A percentile compares a stretch with the other conserved stretches of the same genome.
phyloP scores from a whole-genome alignment of 2,329 filamentous ascomycete genomes.

The Fusarium nanum region DNA sequence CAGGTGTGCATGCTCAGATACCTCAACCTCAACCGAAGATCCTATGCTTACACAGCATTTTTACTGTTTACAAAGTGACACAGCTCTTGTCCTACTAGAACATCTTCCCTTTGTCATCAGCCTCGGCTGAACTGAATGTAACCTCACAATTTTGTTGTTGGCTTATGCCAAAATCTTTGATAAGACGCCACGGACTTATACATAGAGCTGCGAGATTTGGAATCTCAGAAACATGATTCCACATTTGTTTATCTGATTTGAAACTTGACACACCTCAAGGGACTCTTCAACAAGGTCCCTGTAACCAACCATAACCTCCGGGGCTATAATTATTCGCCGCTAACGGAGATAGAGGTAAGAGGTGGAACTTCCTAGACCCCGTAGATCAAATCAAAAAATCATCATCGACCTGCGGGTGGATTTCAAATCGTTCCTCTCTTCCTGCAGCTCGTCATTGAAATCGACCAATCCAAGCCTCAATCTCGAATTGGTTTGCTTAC shows the following conservation, averaged over 20 bases:
- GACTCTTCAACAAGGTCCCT: constrained; percentile 7
- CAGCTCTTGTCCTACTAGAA: neutral
- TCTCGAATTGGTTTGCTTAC: constrained; percentile 38
- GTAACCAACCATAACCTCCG: constrained; percentile 9
- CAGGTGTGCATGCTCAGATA: neutral
- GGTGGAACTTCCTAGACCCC: constrained; percentile 1
- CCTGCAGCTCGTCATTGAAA: constrained; percentile 32
- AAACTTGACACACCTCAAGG: neutral
- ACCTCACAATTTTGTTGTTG: neutral
- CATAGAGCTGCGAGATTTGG: neutral
- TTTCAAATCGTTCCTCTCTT: constrained; percentile 41
- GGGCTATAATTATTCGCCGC: constrained; percentile 9
- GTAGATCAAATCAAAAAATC: constrained; percentile 17
- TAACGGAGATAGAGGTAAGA: constrained; percentile 16
- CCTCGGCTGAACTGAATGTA: neutral
- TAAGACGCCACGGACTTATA: no score
- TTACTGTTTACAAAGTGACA: neutral
- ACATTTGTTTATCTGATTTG: constrained; percentile 14
- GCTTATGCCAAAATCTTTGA: neutral
- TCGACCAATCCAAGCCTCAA: constrained; percentile 21
- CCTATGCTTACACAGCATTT: neutral
- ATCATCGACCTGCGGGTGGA: constrained; percentile 30
- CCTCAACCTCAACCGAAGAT: neutral
- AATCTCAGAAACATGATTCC: constrained; percentile 27
- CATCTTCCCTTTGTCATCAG: constrained; percentile 6